Percentiles rank a stretch among this genome's conserved stretches.
These are phyloP conservation scores for Aspergillus ibericus DNA, from an alignment of 2,329 filamentous ascomycete species.

Conservation along the genomic window DNA sequence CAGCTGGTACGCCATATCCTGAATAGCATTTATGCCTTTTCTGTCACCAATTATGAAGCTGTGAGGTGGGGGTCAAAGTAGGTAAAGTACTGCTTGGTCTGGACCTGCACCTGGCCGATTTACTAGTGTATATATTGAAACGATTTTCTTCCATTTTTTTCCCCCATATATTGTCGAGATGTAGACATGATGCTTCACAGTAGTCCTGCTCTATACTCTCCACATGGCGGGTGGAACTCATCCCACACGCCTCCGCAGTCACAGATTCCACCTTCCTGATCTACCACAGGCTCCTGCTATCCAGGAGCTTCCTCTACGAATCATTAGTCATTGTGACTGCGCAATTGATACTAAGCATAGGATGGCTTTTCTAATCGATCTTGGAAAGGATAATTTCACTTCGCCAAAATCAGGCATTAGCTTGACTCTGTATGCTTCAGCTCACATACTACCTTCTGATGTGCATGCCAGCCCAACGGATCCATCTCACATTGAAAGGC, in stretches of 20 bases:
- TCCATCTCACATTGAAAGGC: slow-evolving; percentile 1
- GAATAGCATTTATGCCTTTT: no score
- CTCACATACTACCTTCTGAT: slow-evolving; percentile 11
- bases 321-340: neutral
- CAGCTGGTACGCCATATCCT: no score
- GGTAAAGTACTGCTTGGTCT: no score
- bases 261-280: neutral
- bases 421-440: slow-evolving; percentile 24
- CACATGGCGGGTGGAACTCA: neutral
- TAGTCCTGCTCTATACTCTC: neutral
- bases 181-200: neutral
- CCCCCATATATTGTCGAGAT: neutral
- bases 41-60: no score
- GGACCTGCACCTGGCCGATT: no score
- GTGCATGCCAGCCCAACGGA: neutral
- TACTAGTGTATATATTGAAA: no score
- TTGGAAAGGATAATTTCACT: slow-evolving; percentile 20
- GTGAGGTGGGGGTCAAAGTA: no score
- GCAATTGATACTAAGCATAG: neutral
- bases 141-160: no score
- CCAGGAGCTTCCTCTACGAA: neutral
- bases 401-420: slow-evolving; percentile 15
- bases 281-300: neutral
- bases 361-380: slow-evolving; percentile 26
- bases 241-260: neutral